phyloP scores from a whole-genome alignment of 306 rosid species.

The Prosopis cineraria region DNA sequence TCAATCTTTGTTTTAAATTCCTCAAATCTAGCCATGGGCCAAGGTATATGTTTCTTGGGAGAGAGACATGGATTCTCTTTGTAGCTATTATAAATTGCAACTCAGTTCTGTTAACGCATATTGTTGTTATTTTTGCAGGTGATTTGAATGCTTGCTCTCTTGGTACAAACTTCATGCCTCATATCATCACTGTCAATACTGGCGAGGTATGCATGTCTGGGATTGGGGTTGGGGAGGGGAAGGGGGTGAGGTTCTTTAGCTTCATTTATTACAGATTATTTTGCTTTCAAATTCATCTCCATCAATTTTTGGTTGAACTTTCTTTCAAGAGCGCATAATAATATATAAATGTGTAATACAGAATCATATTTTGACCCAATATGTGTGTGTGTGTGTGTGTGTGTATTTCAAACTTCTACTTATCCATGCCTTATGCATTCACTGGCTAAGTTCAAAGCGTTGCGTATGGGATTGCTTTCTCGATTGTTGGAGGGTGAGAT shows the following conservation, averaged over 20 bases:
- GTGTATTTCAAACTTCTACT: not conserved
- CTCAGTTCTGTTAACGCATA: slow-evolving; percentile 22
- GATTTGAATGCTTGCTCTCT: slow-evolving; percentile 51
- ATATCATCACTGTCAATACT: slow-evolving; percentile 67
- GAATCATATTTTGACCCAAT: too few species aligned
- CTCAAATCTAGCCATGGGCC: not conserved
- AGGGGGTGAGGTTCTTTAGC: not conserved
- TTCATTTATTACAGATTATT: slow-evolving; percentile 1
- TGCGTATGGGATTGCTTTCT: not conserved
- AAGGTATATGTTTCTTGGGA: not conserved
- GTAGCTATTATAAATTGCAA: slow-evolving; percentile 9
- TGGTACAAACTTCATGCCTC: slow-evolving; percentile 80
- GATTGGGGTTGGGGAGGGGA: not conserved
- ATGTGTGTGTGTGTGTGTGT: not conserved
- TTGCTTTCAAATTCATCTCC: not conserved
- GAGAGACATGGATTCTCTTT: not conserved
- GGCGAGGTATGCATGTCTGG: slow-evolving; percentile 71
- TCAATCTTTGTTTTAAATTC: not conserved
- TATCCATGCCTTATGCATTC: not conserved
- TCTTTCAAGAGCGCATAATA: not conserved
- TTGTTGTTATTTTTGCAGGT: slow-evolving; percentile 47
- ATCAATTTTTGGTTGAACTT: not conserved
- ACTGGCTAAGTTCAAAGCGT: not conserved
- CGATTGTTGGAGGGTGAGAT: not conserved
- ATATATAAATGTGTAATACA: not conserved